These are phyloP conservation scores for Neofusicoccum kwambonambiense DNA, from an alignment of 2,329 filamentous ascomycete species.

Conservation along the genomic window DNA sequence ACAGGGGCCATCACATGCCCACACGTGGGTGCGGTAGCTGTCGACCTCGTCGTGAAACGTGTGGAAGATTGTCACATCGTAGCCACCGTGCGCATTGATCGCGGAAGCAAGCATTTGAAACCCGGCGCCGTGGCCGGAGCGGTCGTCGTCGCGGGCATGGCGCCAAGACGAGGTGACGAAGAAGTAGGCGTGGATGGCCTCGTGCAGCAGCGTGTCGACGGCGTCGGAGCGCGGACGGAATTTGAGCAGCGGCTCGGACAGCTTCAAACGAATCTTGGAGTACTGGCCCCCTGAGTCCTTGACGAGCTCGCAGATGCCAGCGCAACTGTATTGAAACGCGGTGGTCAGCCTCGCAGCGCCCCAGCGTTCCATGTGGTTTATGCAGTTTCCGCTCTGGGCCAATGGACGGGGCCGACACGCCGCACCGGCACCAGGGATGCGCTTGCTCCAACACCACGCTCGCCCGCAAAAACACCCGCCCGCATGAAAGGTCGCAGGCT, in stretches of 20 bases:
- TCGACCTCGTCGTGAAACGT: slow-evolving; percentile 49
- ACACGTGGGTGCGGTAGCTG: slow-evolving; percentile 46
- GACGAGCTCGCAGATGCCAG: slow-evolving; percentile 46
- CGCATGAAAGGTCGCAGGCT: background rate
- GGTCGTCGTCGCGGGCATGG: slow-evolving; percentile 42
- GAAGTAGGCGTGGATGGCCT: slow-evolving; percentile 48
- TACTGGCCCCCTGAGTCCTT: slow-evolving; percentile 39
- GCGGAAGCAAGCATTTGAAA: slow-evolving; percentile 45
- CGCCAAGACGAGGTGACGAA: slow-evolving; percentile 46
- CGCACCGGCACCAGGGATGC: background rate
- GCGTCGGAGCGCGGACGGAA: slow-evolving; percentile 44
- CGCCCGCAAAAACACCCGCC: background rate
- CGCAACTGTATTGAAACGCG: slow-evolving; percentile 31
- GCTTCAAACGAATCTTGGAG: slow-evolving; percentile 42
- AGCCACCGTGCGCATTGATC: slow-evolving; percentile 45
- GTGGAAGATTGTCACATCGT: slow-evolving; percentile 44
- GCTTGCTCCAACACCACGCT: background rate
- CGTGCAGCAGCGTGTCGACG: slow-evolving; percentile 46
- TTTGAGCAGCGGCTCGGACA: slow-evolving; percentile 45
- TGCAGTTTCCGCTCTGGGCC: background rate
- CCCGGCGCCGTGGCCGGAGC: slow-evolving; percentile 44
- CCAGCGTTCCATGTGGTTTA: slow-evolving; percentile 3
- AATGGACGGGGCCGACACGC: background rate
- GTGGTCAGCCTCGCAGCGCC: slow-evolving; percentile 4
- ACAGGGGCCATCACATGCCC: slow-evolving; percentile 45